A percentile compares a stretch with the other conserved stretches of the same genome.
Conservation (phyloP, 495 filamentous ascomycete genomes). For the Zalerion maritima region DNA sequence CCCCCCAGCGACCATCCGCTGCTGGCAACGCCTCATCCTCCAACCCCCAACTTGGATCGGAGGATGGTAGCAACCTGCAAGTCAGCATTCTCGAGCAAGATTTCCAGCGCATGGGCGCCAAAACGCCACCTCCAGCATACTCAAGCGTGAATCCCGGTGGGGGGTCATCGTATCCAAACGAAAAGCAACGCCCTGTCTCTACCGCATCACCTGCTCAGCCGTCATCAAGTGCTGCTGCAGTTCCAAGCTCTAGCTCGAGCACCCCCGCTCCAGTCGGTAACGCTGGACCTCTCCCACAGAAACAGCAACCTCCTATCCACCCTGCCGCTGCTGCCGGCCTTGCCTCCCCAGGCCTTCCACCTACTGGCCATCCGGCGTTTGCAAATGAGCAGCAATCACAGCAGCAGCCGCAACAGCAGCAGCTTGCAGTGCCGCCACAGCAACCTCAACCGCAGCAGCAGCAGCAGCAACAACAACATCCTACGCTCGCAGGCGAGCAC, state of each 20-base stretch:
- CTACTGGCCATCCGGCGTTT: slow-evolving; percentile 64
- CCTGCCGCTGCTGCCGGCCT: slow-evolving; percentile 10
- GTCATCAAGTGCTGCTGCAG: slow-evolving; percentile 23
- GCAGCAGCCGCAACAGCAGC: slow-evolving; percentile 17
- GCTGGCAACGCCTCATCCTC: slow-evolving; percentile 12
- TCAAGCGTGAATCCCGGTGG: slow-evolving; percentile 51
- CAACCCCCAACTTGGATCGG: slow-evolving; percentile 10
- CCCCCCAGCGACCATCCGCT: slow-evolving; percentile 17
- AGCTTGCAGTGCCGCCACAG: slow-evolving; percentile 8
- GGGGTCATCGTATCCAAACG: slow-evolving; percentile 47
- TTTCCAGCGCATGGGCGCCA: slow-evolving; percentile 71
- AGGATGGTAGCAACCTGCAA: slow-evolving; percentile 17
- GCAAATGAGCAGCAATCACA: slow-evolving; percentile 55
- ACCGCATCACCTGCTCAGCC: slow-evolving; percentile 16
- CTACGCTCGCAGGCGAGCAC: slow-evolving; percentile 6
- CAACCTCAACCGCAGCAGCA: slow-evolving; percentile 3
- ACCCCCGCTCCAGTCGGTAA: slow-evolving; percentile 8
- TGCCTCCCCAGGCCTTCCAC: slow-evolving; percentile 34
- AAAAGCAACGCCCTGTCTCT: slow-evolving; percentile 45
- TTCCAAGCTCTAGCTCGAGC: slow-evolving; percentile 21
- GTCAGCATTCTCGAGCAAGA: slow-evolving; percentile 69
- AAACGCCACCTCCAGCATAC: slow-evolving; percentile 85
- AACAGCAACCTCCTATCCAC: slow-evolving; percentile 7
- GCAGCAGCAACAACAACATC: slow-evolving; percentile 7
- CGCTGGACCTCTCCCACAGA: slow-evolving; percentile 7